Percentiles rank a stretch among this genome's conserved stretches.
Evolutionary conservation across 2,329 filamentous ascomycete genomes (phyloP).

Genomic region (Alternaria tenuissima): DNA sequence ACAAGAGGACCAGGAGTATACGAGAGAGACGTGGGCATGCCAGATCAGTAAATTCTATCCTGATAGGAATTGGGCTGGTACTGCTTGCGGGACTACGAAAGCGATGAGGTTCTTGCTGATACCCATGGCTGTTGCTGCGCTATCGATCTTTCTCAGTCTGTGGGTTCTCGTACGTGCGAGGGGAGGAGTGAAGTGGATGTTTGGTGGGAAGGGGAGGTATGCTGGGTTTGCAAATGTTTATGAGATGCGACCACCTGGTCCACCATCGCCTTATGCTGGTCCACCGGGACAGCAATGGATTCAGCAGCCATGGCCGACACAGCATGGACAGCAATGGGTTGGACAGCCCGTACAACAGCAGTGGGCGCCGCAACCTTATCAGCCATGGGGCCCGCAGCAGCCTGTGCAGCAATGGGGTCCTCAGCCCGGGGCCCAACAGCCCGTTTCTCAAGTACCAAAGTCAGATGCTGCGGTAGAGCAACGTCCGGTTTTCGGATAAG

Average conservation of each 20-base stretch:
- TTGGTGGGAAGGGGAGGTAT: slow-evolving; percentile 40
- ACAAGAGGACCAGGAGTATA: slow-evolving; percentile 19
- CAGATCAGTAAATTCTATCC: slow-evolving; percentile 31
- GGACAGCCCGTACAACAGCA: slow-evolving; percentile 15
- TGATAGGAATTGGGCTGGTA: slow-evolving; percentile 31
- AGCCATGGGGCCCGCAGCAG: slow-evolving; percentile 10
- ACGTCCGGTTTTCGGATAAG: slow-evolving; percentile 8
- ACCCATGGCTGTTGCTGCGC: slow-evolving; percentile 29
- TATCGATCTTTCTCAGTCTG: slow-evolving; percentile 26
- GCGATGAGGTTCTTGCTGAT: slow-evolving; percentile 38
- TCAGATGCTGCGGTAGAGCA: slow-evolving; percentile 8
- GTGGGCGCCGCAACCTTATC: slow-evolving; percentile 17
- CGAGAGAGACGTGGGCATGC: slow-evolving; percentile 42
- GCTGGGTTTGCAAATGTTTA: slow-evolving; percentile 37
- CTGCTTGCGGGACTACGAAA: slow-evolving; percentile 36
- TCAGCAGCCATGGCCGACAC: slow-evolving; percentile 1
- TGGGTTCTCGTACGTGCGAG: slow-evolving; percentile 34
- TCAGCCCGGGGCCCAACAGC: slow-evolving; percentile 1
- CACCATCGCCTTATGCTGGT: slow-evolving; percentile 4
- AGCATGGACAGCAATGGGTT: slow-evolving; percentile 15
- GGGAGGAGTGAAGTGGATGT: slow-evolving; percentile 38
- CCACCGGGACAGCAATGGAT: slow-evolving; percentile 1
- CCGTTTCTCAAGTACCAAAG: slow-evolving; percentile 4
- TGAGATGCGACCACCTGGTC: slow-evolving; percentile 27
- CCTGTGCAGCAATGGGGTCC: slow-evolving; percentile 1